Evolutionary conservation across 1,139 yeast genomes (phyloP).

Genomic region (Sugiyamaella xylanicola): DNA sequence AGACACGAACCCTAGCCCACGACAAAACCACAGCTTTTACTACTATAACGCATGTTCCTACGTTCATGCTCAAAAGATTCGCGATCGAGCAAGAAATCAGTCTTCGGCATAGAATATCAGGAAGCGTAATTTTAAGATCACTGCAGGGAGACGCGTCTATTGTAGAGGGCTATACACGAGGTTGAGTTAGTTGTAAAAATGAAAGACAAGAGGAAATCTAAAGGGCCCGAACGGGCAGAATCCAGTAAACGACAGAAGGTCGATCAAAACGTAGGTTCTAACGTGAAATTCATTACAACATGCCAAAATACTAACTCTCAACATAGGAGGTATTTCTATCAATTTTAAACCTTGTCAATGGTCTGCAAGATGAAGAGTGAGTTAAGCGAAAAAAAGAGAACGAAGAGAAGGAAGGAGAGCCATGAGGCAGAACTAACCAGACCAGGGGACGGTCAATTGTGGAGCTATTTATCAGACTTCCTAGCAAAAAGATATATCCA

Average conservation of each 20-base stretch:
- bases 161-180: no score
- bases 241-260: constrained; percentile 12
- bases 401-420: no score
- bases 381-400: no score
- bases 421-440: neutral
- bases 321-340: constrained; percentile 4
- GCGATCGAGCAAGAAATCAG: neutral
- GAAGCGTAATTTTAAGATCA: no score
- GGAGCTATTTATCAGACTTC: constrained; percentile 65
- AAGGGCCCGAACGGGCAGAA: constrained; percentile 4
- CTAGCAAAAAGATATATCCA: constrained; percentile 73
- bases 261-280: constrained; percentile 10
- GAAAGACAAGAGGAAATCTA: constrained; percentile 17
- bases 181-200: constrained; percentile 1
- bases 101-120: no score
- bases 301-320: neutral
- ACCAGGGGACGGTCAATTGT: constrained; percentile 39
- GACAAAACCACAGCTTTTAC: neutral
- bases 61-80: no score
- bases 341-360: constrained; percentile 18
- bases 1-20: neutral
- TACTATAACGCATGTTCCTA: neutral
- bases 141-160: no score
- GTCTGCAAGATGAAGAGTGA: constrained; percentile 22
- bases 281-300: neutral